Evolutionary conservation across 257 asterid genomes (phyloP).

Genomic region (Nemophila menziesii): DNA sequence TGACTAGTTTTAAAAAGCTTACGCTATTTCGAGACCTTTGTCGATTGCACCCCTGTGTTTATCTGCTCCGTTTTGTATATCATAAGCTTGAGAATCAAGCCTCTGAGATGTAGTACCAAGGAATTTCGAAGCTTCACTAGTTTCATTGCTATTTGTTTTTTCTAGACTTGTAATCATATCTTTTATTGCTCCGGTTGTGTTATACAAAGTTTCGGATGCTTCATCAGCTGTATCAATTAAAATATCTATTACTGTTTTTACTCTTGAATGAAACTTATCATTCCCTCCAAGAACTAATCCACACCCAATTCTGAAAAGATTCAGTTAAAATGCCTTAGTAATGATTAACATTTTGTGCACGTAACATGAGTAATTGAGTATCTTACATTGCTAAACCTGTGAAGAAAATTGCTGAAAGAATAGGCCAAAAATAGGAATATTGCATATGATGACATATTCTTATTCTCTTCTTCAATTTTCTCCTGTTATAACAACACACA

Average conservation of each 20-base stretch:
- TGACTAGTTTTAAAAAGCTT: not conserved
- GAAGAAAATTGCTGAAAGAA: constrained; percentile 32
- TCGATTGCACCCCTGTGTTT: constrained; percentile 40
- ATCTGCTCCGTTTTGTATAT: constrained; percentile 47
- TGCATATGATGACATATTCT: constrained; percentile 21
- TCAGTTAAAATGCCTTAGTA: not conserved
- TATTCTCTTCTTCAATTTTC: constrained; percentile 32
- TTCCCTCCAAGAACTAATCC: constrained; percentile 73
- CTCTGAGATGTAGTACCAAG: constrained; percentile 37
- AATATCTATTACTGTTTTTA: constrained; percentile 46
- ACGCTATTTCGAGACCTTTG: constrained; percentile 44
- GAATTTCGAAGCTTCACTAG: constrained; percentile 29
- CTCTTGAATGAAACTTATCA: constrained; percentile 47
- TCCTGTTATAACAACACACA: constrained; percentile 16
- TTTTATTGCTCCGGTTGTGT: constrained; percentile 54
- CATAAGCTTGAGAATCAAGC: constrained; percentile 54
- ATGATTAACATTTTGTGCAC: not conserved
- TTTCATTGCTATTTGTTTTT: constrained; percentile 13
- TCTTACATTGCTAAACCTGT: constrained; percentile 66
- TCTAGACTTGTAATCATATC: constrained; percentile 32
- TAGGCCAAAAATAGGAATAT: constrained; percentile 29
- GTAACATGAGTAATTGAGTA: not conserved
- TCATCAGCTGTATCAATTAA: constrained; percentile 66
- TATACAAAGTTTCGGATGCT: constrained; percentile 53
- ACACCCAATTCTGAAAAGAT: constrained; percentile 38